phyloP scores from a whole-genome alignment of 495 filamentous ascomycete genomes.

The Penicillium waksmanii region DNA sequence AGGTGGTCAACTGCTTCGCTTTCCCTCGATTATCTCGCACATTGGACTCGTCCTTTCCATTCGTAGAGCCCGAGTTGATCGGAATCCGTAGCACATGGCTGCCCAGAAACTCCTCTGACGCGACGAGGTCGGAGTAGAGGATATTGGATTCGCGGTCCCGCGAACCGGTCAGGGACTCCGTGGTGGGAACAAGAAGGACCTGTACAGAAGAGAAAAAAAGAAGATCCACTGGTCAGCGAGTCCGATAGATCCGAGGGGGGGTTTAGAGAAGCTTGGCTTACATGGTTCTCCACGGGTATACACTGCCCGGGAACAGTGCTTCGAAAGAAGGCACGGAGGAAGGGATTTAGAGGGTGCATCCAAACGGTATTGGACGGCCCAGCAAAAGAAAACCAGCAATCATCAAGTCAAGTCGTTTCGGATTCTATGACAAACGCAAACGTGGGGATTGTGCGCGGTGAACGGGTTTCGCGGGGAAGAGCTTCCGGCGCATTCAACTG shows the following conservation, averaged over 20 bases:
- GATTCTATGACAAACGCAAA: conserved; percentile 19
- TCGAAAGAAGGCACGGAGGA: conserved; percentile 97
- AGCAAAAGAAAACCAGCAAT: conserved; percentile 35
- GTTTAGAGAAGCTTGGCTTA: conserved; percentile 40
- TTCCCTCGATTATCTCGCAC: conserved; percentile 91
- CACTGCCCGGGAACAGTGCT: conserved; percentile 93
- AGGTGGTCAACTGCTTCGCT: conserved; percentile 87
- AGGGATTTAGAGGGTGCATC: conserved; percentile 99
- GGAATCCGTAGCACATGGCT: conserved; percentile 95
- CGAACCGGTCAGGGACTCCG: conserved; percentile 83
- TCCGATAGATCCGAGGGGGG: conserved; percentile 20
- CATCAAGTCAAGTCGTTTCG: conserved; percentile 45
- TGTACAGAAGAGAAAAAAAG: conserved; percentile 29
- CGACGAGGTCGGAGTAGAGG: conserved; percentile 77
- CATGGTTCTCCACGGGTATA: conserved; percentile 87
- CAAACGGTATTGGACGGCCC: conserved; percentile 63
- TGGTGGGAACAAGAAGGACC: conserved; percentile 92
- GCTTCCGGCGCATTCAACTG: conserved; percentile 43
- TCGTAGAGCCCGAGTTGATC: conserved; percentile 50
- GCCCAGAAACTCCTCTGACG: conserved; percentile 89
- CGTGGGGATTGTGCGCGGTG: conserved; percentile 30
- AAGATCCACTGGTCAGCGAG: conserved; percentile 22
- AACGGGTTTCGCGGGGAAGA: conserved; percentile 39
- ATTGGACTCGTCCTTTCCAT: conserved; percentile 70
- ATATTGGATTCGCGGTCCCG: conserved; percentile 86